phyloP scores from a whole-genome alignment of 129 eudicot species.

The Ambrosia trifida region DNA sequence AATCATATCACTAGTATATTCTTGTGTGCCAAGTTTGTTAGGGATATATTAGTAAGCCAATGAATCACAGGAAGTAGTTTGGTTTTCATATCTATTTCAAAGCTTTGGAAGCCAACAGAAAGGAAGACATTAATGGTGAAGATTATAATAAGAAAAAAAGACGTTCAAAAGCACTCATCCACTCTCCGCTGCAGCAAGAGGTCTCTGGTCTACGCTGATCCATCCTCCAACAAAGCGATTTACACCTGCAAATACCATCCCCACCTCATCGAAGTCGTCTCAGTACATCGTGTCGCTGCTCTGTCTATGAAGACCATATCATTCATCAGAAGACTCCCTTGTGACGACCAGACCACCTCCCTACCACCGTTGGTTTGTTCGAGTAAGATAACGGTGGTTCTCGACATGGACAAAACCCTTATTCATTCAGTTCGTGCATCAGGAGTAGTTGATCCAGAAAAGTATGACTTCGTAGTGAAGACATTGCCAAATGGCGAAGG shows the following conservation, averaged over 20 bases:
- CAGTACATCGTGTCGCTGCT: slow-evolving; percentile 65
- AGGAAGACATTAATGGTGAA: too few relatives aligned
- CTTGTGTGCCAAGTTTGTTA: too few relatives aligned
- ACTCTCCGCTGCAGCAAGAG: slow-evolving; percentile 44
- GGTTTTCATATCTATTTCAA: too few relatives aligned
- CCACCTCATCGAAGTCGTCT: slow-evolving; percentile 68
- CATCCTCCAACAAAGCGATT: slow-evolving; percentile 30
- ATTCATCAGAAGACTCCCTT: slow-evolving; percentile 32
- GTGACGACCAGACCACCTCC: slow-evolving; percentile 18
- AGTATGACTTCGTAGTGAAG: slow-evolving; percentile 63
- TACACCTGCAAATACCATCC: slow-evolving; percentile 2
- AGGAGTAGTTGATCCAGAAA: slow-evolving; percentile 39
- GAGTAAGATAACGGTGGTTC: slow-evolving; percentile 49
- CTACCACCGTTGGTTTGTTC: slow-evolving; percentile 50
- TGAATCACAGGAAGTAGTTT: too few relatives aligned
- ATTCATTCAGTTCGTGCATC: slow-evolving; percentile 52
- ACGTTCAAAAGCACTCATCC: too few relatives aligned
- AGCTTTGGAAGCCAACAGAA: too few relatives aligned
- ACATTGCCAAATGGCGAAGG: slow-evolving; percentile 25
- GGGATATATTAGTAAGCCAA: too few relatives aligned
- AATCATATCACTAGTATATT: too few relatives aligned
- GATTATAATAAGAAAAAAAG: too few relatives aligned
- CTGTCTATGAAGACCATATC: slow-evolving; percentile 51
- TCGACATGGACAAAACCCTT: slow-evolving; percentile 80
- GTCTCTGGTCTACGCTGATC: slow-evolving; percentile 50